A percentile compares a stretch with the other conserved stretches of the same genome.
Conservation (phyloP, 306 rosid species). For the Vigna hirtella region DNA sequence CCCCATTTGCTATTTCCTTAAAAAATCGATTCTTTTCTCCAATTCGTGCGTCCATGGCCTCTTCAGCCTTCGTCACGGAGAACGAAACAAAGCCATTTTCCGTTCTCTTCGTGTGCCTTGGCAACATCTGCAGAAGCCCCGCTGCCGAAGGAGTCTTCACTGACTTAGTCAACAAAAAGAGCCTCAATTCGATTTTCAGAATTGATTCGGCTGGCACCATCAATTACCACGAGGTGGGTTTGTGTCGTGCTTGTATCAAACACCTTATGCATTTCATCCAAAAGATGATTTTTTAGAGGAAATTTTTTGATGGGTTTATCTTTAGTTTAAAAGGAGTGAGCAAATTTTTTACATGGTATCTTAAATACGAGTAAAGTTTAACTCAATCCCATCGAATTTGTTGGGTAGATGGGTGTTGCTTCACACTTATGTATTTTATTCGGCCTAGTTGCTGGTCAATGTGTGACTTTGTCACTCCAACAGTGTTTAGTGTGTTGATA, state of each 20-base stretch:
- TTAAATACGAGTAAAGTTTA: no score
- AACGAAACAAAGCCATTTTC: conserved; percentile 64
- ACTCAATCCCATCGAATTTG: no score
- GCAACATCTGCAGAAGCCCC: conserved; percentile 95
- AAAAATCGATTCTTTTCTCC: conserved; percentile 42
- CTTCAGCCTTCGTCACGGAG: conserved; percentile 53
- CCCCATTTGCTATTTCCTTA: conserved; percentile 34
- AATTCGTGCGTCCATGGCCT: conserved; percentile 65
- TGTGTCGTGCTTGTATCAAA: background rate
- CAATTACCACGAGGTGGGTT: conserved; percentile 74
- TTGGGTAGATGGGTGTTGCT: no score
- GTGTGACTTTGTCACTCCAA: no score
- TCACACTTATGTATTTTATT: no score
- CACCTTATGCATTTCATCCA: background rate
- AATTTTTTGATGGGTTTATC: background rate
- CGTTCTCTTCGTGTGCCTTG: conserved; percentile 83
- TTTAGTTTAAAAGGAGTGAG: background rate
- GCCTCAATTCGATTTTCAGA: conserved; percentile 61
- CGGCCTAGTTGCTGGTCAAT: no score
- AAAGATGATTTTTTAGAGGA: background rate
- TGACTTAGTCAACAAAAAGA: conserved; percentile 74
- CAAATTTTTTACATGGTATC: background rate
- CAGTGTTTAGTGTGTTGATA: no score
- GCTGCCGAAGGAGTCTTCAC: conserved; percentile 95
- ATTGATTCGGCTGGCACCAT: conserved; percentile 96